These are phyloP conservation scores for Cryptosporidium ryanae DNA, from an alignment of 169 alveolate species.

Conservation along the genomic window DNA sequence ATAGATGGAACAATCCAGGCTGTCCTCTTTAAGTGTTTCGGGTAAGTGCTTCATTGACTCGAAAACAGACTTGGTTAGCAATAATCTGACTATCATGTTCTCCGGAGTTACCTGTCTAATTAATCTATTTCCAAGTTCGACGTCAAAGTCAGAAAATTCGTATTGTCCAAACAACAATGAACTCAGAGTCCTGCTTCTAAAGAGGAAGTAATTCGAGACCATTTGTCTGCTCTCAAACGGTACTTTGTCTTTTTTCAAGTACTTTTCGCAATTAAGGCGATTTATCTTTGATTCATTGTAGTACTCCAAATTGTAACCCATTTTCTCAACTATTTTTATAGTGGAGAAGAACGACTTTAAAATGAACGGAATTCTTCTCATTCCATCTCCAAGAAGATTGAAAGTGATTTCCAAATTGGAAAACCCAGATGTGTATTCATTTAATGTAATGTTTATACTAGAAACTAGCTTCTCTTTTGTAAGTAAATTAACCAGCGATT, in stretches of 20 bases:
- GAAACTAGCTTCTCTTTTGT: background rate
- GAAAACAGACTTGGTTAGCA: background rate
- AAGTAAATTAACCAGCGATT: constrained; percentile 1
- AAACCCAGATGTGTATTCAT: background rate
- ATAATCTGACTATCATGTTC: background rate
- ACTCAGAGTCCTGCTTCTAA: background rate
- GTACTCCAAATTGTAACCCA: background rate
- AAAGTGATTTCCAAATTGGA: constrained; percentile 1
- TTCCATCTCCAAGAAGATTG: background rate
- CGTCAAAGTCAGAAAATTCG: constrained; percentile 17
- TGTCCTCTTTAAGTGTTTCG: background rate
- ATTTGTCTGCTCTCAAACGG: background rate
- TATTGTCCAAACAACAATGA: constrained; percentile 16
- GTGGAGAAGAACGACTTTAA: constrained; percentile 2
- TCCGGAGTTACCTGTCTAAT: constrained; percentile 11
- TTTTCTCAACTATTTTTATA: background rate
- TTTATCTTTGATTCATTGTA: background rate
- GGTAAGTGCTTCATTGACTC: background rate
- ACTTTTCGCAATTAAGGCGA: background rate
- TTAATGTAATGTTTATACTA: background rate
- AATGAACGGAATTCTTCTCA: background rate
- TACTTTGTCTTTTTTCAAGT: background rate
- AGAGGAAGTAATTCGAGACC: background rate
- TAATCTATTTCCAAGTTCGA: constrained; percentile 1
- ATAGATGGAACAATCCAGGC: background rate